Conservation (phyloP, 331 rosid genomes). For the Acacia pycnantha region DNA sequence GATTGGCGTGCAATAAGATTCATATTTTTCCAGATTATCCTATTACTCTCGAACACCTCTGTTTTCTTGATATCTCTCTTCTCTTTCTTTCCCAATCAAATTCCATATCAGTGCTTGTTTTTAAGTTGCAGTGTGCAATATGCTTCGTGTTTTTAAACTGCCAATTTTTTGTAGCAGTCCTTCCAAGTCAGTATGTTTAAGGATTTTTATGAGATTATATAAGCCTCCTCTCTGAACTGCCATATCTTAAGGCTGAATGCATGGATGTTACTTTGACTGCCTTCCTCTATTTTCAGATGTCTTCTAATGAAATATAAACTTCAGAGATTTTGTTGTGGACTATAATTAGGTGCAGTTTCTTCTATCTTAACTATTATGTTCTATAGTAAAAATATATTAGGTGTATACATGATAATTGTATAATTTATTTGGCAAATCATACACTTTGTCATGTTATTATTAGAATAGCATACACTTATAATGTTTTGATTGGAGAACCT, state of each 20-base stretch:
- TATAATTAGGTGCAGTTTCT: not conserved
- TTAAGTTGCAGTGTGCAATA: not conserved
- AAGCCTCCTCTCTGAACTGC: not conserved
- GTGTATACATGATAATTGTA: not conserved
- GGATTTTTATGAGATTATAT: not conserved
- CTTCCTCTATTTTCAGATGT: not conserved
- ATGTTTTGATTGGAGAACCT: not conserved
- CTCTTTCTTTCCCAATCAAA: not conserved
- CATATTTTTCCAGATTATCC: not conserved
- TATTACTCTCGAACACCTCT: too few relatives aligned
- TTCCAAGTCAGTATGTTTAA: not conserved
- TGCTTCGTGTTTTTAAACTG: not conserved
- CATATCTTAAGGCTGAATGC: not conserved
- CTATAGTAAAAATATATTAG: not conserved
- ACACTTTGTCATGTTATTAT: not conserved
- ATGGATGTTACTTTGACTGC: not conserved
- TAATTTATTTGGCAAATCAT: not conserved
- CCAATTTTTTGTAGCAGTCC: not conserved
- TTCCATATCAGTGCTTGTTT: not conserved
- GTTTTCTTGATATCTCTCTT: not conserved
- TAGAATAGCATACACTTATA: not conserved
- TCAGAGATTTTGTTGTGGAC: not conserved
- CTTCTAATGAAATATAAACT: not conserved
- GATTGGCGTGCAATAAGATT: not conserved
- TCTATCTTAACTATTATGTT: not conserved